Evolutionary conservation across 2,329 filamentous ascomycete species (phyloP), one percentile per base, ranked within the genome.

Genomic region (Apiospora rasikravindrae): DNA sequence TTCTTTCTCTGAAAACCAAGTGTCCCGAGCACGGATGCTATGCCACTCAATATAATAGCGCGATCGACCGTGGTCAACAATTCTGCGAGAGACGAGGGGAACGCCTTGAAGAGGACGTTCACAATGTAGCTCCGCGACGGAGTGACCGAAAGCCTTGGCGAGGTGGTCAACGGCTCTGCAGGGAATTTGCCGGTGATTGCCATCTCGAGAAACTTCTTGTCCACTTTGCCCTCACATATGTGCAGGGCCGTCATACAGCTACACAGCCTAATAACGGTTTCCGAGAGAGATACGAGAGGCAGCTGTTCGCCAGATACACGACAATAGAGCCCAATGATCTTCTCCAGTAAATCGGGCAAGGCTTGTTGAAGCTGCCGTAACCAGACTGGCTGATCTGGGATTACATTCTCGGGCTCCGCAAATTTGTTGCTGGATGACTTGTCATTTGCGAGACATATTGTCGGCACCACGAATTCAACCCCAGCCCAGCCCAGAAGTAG

Each of bases 1-100:
- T 97, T 97, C 83, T 98, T 98, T 72, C 96, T 89, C 73, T 95
- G 90, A 73, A 96, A 89, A 0, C 94, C 94, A 10, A 99, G 83
- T 7, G 90, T 87, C 0, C 94, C 93, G 13, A 98, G 85, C n/a
- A 97, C 90, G n/a, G 93, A 91, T 10, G 94, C 92, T 75, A 98
- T 94, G 16, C 95, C 96, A 75, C 94, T 92, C 22, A 98, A 86
- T 47, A 98, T 92, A 13, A 93, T 90, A 14, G 94, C 90, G 29
- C 93, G 88, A 81, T 98, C 95, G 13, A 91, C 90, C 4, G 92
- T 89, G 2, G 92, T 92, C 70, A 97, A 84, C 40, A 89, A 80
- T 75, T 93, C 92, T 0, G 91, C 88, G 8, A 89, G 86, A 5
- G 89, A 88, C 4, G 89, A 88, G 13, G 93, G 94, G 71, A 94